A percentile compares a stretch with the other conserved stretches of the same genome.
Conservation (phyloP, 2,329 filamentous ascomycete genomes). For the Pseudopyrenochaeta lycopersici region DNA sequence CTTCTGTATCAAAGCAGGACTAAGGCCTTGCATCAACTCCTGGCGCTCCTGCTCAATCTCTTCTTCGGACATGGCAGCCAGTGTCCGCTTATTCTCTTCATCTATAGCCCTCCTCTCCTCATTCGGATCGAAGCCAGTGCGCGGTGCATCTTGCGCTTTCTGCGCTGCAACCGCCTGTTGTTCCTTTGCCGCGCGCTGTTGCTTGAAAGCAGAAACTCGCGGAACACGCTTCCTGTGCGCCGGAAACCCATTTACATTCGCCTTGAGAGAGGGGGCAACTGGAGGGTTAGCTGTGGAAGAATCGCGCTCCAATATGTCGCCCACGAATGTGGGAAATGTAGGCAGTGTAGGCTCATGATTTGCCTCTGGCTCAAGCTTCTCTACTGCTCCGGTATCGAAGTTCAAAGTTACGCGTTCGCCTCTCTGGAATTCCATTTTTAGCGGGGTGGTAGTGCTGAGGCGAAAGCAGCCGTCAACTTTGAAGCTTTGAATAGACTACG, state of each 20-base stretch:
- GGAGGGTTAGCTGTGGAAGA: slow-evolving; percentile 68
- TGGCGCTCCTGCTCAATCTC: slow-evolving; percentile 83
- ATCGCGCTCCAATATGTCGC: slow-evolving; percentile 82
- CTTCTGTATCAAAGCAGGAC: slow-evolving; percentile 77
- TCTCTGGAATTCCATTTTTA: slow-evolving; percentile 56
- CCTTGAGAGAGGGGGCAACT: slow-evolving; percentile 67
- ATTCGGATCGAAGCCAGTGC: slow-evolving; percentile 40
- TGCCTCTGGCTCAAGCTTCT: slow-evolving; percentile 45
- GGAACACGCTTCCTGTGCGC: slow-evolving; percentile 78
- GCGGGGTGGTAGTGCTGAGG: slow-evolving; percentile 2
- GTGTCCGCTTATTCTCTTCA: slow-evolving; percentile 77
- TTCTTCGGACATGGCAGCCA: slow-evolving; percentile 80
- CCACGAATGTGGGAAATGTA: slow-evolving; percentile 60
- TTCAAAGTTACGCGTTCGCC: slow-evolving; percentile 70
- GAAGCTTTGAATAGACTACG: background rate
- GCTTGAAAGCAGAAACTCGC: slow-evolving; percentile 80
- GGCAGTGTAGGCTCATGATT: slow-evolving; percentile 21
- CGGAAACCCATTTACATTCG: slow-evolving; percentile 78
- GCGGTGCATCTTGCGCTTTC: slow-evolving; percentile 25
- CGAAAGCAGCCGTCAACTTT: background rate
- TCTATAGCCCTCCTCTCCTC: slow-evolving; percentile 79
- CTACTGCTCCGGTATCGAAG: slow-evolving; percentile 63
- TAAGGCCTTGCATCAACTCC: slow-evolving; percentile 81
- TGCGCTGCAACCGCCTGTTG: slow-evolving; percentile 21
- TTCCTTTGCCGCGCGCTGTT: slow-evolving; percentile 61